phyloP scores from a whole-genome alignment of 164 flowering plant genomes.

The Tetracentron sinense region DNA sequence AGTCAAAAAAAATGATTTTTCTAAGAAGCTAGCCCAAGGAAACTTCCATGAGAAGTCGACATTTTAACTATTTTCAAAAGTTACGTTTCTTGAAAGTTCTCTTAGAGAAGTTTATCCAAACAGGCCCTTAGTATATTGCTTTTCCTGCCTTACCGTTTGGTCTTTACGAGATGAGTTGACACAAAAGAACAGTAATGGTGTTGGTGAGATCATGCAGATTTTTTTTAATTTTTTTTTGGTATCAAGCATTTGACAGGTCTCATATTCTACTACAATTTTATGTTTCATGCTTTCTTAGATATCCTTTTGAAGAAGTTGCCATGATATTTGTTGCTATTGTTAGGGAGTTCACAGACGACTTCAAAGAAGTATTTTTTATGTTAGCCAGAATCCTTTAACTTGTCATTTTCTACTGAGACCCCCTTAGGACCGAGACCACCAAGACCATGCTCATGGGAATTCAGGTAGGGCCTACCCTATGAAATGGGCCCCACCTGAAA shows the following conservation, averaged over 20 bases:
- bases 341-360: slow-evolving; percentile 48
- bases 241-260: background rate
- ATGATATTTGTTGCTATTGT: slow-evolving; percentile 61
- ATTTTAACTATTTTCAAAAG: too few relatives aligned
- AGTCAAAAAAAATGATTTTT: too few relatives aligned
- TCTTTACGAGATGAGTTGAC: slow-evolving; percentile 56
- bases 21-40: too few relatives aligned
- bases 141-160: slow-evolving; percentile 98
- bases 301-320: slow-evolving; percentile 89
- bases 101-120: too few relatives aligned
- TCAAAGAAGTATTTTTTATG: slow-evolving; percentile 75
- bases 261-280: background rate
- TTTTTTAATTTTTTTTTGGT: background rate
- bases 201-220: slow-evolving; percentile 2
- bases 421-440: too few relatives aligned
- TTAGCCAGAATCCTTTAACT: too few relatives aligned
- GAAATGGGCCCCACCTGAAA: too few relatives aligned
- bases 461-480: too few relatives aligned
- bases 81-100: too few relatives aligned
- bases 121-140: slow-evolving; percentile 77
- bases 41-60: too few relatives aligned
- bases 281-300: slow-evolving; percentile 39
- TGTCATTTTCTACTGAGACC: too few relatives aligned
- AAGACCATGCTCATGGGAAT: too few relatives aligned
- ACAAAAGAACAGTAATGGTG: background rate